phyloP scores from a whole-genome alignment of 768 basidiomycete species.

The Phaeotremella skinneri region DNA sequence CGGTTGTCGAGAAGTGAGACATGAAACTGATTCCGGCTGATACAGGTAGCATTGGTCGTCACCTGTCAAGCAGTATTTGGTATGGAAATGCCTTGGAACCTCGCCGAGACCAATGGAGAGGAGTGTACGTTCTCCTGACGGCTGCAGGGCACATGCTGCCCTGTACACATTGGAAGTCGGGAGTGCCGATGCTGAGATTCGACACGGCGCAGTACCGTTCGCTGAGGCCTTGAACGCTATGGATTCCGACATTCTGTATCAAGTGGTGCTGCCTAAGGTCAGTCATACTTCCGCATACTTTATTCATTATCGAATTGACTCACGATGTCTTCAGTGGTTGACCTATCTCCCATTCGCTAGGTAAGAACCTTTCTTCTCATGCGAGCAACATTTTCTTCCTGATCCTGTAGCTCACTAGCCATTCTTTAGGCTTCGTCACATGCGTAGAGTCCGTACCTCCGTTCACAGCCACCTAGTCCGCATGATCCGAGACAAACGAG shows the following conservation, averaged over 20 bases:
- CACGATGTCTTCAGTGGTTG: not conserved
- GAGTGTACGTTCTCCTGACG: not conserved
- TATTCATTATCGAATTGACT: not conserved
- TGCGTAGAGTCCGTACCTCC: not conserved
- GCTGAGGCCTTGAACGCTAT: conserved; percentile 1
- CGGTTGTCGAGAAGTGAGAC: not conserved
- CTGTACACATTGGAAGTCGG: no score
- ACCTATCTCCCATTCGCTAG: not conserved
- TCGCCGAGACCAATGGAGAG: conserved; percentile 11
- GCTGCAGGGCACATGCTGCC: no score
- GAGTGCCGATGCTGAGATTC: no score
- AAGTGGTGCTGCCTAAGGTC: not conserved
- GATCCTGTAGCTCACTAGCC: not conserved
- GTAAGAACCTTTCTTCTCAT: not conserved
- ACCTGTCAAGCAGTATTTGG: conserved; percentile 25
- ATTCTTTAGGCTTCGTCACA: not conserved
- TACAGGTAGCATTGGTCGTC: conserved; percentile 23
- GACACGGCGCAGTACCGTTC: not conserved
- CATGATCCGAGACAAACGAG: not conserved
- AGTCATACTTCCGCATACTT: not conserved
- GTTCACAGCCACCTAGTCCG: not conserved
- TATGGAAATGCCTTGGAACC: conserved; percentile 21
- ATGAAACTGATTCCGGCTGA: not conserved
- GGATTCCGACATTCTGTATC: not conserved
- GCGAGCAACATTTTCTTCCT: not conserved